Base-by-base conservation (phyloP, 2,329 filamentous ascomycete genomes). In the Diaporthe sp. region DNA sequence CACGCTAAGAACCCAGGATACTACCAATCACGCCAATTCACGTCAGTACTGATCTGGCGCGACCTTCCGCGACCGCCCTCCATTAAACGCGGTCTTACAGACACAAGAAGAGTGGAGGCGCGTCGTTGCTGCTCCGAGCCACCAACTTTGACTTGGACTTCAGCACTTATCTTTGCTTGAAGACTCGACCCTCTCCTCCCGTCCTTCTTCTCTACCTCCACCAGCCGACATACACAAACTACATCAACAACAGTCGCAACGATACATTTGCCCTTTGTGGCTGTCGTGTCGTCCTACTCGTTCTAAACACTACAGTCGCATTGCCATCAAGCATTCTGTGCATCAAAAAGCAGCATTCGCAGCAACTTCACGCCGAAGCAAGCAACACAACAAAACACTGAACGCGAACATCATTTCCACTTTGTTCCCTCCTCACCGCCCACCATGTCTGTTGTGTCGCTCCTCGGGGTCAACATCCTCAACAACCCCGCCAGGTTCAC, bases 401-500 rank as follows among this genome's bases (percentile, higher is more conserved):
- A 28, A 42, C 61, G 19, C 5, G 10, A 65, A 31, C 59, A 46
- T 31, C 59, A 22, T 31, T 46, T 46, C 59, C 25, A 31, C 61
- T 46, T 15, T 17, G 3, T n/a, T 22, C 42, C 42, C 42, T 25
- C 37, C 10, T 10, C 42, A 61, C 42, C 39, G 46, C 70, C 72
- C 73, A 73, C 39, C 57, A 98, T 98, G 97, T 98, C 97, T 83
- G 94, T 98, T 83, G 96, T 99, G 78, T 98, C 96, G 80, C 92
- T 99, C 76, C 92, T 99, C 79, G 96, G 96, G 82, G 97, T 99
- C 82, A 94, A 97, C 86, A 94, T 99, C 80, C 90, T 95, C 84
- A 98, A 99, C 91, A 99, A 99, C 88, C 97, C 97, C 82, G 96
- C 97, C 82, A 92, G 94, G 80, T 98, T 99, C 87, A 94, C 92